Evolutionary conservation across 176 grass and related monocot genomes (phyloP), one percentile per base, ranked within the genome.

Genomic region (Oryza punctata): DNA sequence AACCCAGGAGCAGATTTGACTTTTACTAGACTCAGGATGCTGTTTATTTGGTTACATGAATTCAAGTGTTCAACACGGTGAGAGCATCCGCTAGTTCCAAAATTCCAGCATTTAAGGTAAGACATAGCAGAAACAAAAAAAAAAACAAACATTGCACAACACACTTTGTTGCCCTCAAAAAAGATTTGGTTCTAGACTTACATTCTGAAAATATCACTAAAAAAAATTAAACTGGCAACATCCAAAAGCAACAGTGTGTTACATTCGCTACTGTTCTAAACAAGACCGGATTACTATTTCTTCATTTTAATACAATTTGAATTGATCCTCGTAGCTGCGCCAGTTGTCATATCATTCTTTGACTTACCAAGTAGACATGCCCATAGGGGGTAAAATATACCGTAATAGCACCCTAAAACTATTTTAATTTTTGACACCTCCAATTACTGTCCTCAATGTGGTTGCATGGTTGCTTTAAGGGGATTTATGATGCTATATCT

Each of bases 401-500:
- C 79, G 7, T 41, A 71, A 37, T 26, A 70, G 40, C 49, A 38
- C n/a, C 79, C 24, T 71, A 43, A 41, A 71, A 71, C 18, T 81
- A 80, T 28, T 6, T 19, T 18, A 10, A 24, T 61, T 61, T 61
- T 61, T 71, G 14, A 38, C 67, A 71, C 37, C 79, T 61, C 50
- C 33, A 71, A 16, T 71, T 60, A 43, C 15, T 54, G 35, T 41
- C 47, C 67, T 40, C 54, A 70, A 28, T 47, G 24, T 72, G 41
- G 41, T 60, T 70, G 13, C 32, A 81, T 70, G 41, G 49, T 60
- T 71, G 68, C 40, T 81, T 19, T n/a, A 61, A 61, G 27, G 27
- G 15, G 24, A 81, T 59, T 81, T 30, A 59, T 81, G 67, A 81
- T 15, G 8, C 32, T 81, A 81, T 28, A 61, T 27, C 52, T 71